Evolutionary conservation across 805 yeast genomes (phyloP), one percentile per base, ranked within the genome.

Genomic region (Lipomyces yamadae): DNA sequence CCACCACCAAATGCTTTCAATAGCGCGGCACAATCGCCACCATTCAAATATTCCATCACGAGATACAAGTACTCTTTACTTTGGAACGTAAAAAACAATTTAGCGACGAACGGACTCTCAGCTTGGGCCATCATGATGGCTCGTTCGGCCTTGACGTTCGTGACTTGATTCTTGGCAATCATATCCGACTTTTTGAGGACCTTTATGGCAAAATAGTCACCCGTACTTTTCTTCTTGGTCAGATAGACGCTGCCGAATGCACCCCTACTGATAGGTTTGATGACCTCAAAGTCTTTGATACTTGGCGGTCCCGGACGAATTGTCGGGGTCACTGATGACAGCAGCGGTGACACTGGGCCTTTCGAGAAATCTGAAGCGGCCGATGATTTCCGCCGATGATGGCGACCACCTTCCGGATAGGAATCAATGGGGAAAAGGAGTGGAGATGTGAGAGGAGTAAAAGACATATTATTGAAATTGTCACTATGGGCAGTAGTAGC

Each of bases 81-180:
- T 78, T 95, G 99, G 77, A 95, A 95, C 42, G 96, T 89, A 61
- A 90, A 90, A 74, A 87, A 90, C 37, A 95, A 81, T 74, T 89
- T 92, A 0, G 97, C 98, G 67, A 95, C 98, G 75, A 89, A 92
- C 0, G 97, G 96, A 50, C 94, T 89, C 69, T 92, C 94, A 2
- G 96, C 86, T 75, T 95, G 98, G 1, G 96, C 88, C 96, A 95
- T 95, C 92, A 95, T 88, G n/a, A 94, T 94, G 0, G 98, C 97
- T 56, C 99, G 81, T 76, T 96, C 99, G 0, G 97, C 90, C 73
- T 90, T 90, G 39, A 96, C 97, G 76, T 95, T 95, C 29, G 93
- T 87, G 4, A 94, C 94, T 80, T 95, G 99, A 81, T 96, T 96
- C 79, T 94, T 95, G 1, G 97, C 94, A 67, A 95, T 88, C 98